Percentiles rank a stretch among this genome's conserved stretches.
These are phyloP conservation scores for Pseudoscleropodium purum DNA, from an alignment of 225 moss, liverwort and hornwort species.

Conservation along the genomic window DNA sequence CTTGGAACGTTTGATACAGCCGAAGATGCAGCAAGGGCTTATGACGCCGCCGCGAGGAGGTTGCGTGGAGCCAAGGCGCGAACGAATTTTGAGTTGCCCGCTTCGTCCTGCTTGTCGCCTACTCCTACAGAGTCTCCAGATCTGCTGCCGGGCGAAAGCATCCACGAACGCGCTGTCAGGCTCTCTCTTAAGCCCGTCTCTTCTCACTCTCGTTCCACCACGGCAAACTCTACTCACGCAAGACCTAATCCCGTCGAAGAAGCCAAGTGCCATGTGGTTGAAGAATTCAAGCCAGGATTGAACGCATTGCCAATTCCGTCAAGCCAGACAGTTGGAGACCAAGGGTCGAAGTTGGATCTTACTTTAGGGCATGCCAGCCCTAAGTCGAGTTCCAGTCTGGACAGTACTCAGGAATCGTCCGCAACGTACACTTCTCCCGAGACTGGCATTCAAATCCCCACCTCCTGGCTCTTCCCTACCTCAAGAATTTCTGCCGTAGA, in stretches of 20 bases:
- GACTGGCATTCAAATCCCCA: background rate
- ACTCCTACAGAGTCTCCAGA: constrained; percentile 30
- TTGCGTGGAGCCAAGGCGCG: constrained; percentile 82
- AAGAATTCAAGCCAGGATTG: background rate
- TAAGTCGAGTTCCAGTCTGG: constrained; percentile 25
- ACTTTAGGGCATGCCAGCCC: constrained; percentile 34
- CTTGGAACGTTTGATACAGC: constrained; percentile 83
- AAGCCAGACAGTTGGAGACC: background rate
- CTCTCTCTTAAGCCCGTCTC: constrained; percentile 10
- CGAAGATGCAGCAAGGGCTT: constrained; percentile 60
- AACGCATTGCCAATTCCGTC: background rate
- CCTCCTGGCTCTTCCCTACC: background rate
- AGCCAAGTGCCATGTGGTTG: background rate
- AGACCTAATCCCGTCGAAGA: background rate
- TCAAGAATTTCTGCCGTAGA: constrained; percentile 6
- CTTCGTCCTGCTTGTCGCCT: constrained; percentile 25
- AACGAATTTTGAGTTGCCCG: constrained; percentile 72
- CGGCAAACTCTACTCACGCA: background rate
- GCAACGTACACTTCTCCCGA: constrained; percentile 9
- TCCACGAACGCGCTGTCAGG: constrained; percentile 28
- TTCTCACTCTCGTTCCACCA: constrained; percentile 4
- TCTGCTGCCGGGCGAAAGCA: constrained; percentile 39
- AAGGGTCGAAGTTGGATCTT: constrained; percentile 35
- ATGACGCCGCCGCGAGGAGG: constrained; percentile 86
- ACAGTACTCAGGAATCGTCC: constrained; percentile 26